These are phyloP conservation scores for Fomitiporia mediterranea DNA, from an alignment of 1,284 basidiomycete species.

Conservation along the genomic window DNA sequence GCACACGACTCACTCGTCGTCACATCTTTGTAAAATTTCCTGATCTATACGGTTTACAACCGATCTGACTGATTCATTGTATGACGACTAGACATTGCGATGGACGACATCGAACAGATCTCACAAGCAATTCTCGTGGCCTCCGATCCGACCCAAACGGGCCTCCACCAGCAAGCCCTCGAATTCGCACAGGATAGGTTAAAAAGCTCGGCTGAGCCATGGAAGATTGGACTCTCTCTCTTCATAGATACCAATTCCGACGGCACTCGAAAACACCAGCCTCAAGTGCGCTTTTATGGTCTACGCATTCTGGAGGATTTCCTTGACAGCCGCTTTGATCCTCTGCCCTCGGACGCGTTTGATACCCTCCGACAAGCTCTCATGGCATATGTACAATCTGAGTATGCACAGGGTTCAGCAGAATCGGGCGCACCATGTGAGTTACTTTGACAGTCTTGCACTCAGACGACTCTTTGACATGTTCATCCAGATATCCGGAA, in stretches of 20 bases:
- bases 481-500: slow-evolving; percentile 74
- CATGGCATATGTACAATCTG: slow-evolving; percentile 70
- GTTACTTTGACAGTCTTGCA: slow-evolving; percentile 31
- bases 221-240: slow-evolving; percentile 71
- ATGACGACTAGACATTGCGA: neutral
- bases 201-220: slow-evolving; percentile 68
- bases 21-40: neutral
- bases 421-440: slow-evolving; percentile 71
- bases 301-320: slow-evolving; percentile 84
- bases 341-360: slow-evolving; percentile 65
- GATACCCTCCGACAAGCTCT: slow-evolving; percentile 64
- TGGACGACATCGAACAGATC: slow-evolving; percentile 65
- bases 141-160: slow-evolving; percentile 66
- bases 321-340: slow-evolving; percentile 76
- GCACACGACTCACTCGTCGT: slow-evolving; percentile 3
- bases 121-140: slow-evolving; percentile 83
- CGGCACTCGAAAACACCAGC: slow-evolving; percentile 60
- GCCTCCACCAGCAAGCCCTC: slow-evolving; percentile 75
- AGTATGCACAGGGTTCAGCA: slow-evolving; percentile 73
- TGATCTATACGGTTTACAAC: neutral
- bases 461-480: slow-evolving; percentile 12
- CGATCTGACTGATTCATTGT: neutral
- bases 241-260: slow-evolving; percentile 61
- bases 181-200: slow-evolving; percentile 60
- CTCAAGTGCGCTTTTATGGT: slow-evolving; percentile 80